Base-by-base conservation (phyloP, 1,139 yeast genomes). In the Groenewaldozyma auringiensis region DNA sequence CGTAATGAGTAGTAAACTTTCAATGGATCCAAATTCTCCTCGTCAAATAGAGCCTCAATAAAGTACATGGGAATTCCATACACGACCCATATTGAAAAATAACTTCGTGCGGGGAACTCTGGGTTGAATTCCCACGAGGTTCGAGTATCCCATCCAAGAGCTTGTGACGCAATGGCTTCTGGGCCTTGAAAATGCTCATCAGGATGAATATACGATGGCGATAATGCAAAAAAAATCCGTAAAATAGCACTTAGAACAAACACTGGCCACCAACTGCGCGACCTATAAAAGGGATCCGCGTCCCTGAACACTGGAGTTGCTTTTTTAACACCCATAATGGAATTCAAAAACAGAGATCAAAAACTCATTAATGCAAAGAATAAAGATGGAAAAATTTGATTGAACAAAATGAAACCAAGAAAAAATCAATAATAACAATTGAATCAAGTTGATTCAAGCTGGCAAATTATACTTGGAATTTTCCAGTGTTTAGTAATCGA, bases 161-260 rank as follows among this genome's bases (percentile, higher is more conserved):
- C 62, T 33, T 34, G 41, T 16, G 42, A 64, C 3, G 82, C 72
- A 17, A 92, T 60, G 0, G 85, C 81, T 60, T 88, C 95, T 31
- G 94, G 74, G 20, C 83, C 78, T 63, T 94, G 99, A 62, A 87
- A 86, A 62, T 89, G 96, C 66, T 94, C 99, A 69, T 94, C 99
- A 0, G 98, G 98, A 56, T 94, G 99, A 42, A 94, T 81, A 61
- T 94, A 94, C 0, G 96, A 86, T 37, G 83, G 75, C 42, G 83
- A 78, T 1, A 84, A 62, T 0, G 86, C 80, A 41, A 87, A 68
- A 27, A 76, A 66, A 35, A 83, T 66, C 45, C 88, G 64, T 20
- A 78, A 61, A 0, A 71, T 67, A 20, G 78, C 71, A 33, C 66
- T 54, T 16, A 59, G 21, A 8, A 61, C 49, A 35, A 65, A 58